Evolutionary conservation across 768 basidiomycete species (phyloP), one percentile per base, ranked within the genome.

Genomic region (Tubosaeta sp.): DNA sequence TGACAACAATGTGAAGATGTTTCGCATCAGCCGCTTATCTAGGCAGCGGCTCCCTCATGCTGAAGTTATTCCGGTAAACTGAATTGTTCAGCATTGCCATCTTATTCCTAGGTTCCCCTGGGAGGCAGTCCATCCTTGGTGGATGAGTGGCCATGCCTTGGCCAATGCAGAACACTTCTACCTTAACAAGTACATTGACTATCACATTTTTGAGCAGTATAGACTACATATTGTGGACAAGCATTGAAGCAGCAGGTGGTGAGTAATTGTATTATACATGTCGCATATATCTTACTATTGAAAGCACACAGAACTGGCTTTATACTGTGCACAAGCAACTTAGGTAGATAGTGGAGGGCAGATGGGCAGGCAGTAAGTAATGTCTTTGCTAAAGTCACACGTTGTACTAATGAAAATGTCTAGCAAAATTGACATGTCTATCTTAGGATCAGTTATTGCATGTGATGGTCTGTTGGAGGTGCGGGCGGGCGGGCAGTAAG

Each of bases 151-250:
- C 8, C 16, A 19, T 18, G 46, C 46, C 0, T 13, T 48, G 13
- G 18, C 22, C 1, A 1, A 16, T 2, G 34, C 27, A 1, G 6
- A 53, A 1, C 3, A 14, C 7, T 53, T 53, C 18, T 53, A 43
- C 16, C 18, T 53, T 2, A 48, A 53, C 22, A 29, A 40, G 18
- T 30, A 48, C 27, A 53, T 53, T 12, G 27, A 53, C 13, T n/a
- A 6, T 7, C 14, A 10, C 7, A 44, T 6, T 1, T 53, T 53
- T 21, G 35, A 53, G 38, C 46, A 44, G 27, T 38, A 53, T 18
- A 8, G 25, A 16, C 1, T 27, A 27, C 36, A 38, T 21, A 36
- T 32, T 11, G 10, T 32, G 31, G 31, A 32, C 31, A 32, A 11
- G 10, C 5, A 27, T 27, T 32, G 31, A 32, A 32, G 31, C 10